A percentile compares a stretch with the other conserved stretches of the same genome.
Conservation (phyloP, 1,284 basidiomycete genomes). For the Trichosporon inkin region DNA sequence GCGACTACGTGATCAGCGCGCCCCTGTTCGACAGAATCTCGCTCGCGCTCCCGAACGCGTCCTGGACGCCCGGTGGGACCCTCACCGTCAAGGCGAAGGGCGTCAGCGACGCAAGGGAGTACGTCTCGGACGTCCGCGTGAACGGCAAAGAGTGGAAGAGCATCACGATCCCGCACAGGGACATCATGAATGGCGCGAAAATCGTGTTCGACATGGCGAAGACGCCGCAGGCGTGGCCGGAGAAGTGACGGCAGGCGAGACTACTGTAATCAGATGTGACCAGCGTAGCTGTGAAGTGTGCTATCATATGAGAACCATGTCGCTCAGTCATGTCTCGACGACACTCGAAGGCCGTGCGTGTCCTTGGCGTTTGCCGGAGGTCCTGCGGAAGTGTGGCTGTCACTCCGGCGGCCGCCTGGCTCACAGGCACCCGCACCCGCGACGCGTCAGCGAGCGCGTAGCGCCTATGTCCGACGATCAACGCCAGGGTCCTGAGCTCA, state of each 20-base stretch:
- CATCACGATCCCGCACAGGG: conserved; percentile 57
- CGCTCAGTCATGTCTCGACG: too few relatives aligned
- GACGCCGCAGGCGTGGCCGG: conserved; percentile 51
- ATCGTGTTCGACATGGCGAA: conserved; percentile 65
- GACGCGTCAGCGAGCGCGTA: background rate
- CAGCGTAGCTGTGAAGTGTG: too few relatives aligned
- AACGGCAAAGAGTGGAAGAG: conserved; percentile 56
- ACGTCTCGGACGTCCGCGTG: conserved; percentile 59
- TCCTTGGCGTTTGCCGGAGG: too few relatives aligned
- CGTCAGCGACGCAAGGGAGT: conserved; percentile 56
- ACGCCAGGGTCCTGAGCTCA: too few relatives aligned
- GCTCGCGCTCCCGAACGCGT: conserved; percentile 57
- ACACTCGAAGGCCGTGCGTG: too few relatives aligned
- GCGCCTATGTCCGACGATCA: background rate
- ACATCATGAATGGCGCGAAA: conserved; percentile 56
- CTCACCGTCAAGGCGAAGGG: conserved; percentile 55
- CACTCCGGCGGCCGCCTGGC: too few relatives aligned
- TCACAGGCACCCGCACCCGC: background rate
- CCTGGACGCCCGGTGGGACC: background rate
- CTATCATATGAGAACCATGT: too few relatives aligned
- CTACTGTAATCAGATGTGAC: too few relatives aligned
- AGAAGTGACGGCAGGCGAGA: background rate
- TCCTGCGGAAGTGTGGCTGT: too few relatives aligned
- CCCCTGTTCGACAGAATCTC: conserved; percentile 89
- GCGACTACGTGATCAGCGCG: conserved; percentile 70